These are phyloP conservation scores for Lonicera japonica DNA, from an alignment of 129 eudicot genomes.

Conservation along the genomic window DNA sequence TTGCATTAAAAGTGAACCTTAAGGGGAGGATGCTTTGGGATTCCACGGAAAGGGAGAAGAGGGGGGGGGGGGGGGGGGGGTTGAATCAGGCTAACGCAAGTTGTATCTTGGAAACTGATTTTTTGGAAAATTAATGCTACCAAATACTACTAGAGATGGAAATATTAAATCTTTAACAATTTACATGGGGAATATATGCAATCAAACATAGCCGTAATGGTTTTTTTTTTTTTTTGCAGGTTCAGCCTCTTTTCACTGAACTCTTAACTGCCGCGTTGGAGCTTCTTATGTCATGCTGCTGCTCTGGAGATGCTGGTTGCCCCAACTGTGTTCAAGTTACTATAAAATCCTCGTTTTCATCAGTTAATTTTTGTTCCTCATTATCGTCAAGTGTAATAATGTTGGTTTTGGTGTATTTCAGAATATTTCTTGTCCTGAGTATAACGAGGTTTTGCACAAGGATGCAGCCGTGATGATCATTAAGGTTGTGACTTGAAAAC, in stretches of 20 bases:
- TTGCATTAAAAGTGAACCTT: no score
- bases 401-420: conserved; percentile 24
- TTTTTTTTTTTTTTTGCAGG: conserved; percentile 21
- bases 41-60: no score
- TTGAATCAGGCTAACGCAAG: no score
- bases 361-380: not conserved
- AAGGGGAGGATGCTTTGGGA: no score
- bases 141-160: no score
- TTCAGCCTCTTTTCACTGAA: conserved; percentile 71
- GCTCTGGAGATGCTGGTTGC: conserved; percentile 80
- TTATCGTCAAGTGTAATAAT: not conserved
- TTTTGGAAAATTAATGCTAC: no score
- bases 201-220: not conserved
- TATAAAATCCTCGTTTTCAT: not conserved
- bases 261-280: conserved; percentile 74
- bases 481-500: conserved; percentile 41
- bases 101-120: no score
- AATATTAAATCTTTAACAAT: no score
- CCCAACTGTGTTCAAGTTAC: conserved; percentile 91
- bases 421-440: conserved; percentile 76
- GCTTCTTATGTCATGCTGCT: conserved; percentile 66
- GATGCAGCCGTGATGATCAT: conserved; percentile 88
- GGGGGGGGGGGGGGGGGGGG: no score
- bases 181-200: not conserved
- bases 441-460: conserved; percentile 92